These are phyloP conservation scores for Elsinoe batatas DNA, from an alignment of 2,329 filamentous ascomycete genomes.

Conservation along the genomic window DNA sequence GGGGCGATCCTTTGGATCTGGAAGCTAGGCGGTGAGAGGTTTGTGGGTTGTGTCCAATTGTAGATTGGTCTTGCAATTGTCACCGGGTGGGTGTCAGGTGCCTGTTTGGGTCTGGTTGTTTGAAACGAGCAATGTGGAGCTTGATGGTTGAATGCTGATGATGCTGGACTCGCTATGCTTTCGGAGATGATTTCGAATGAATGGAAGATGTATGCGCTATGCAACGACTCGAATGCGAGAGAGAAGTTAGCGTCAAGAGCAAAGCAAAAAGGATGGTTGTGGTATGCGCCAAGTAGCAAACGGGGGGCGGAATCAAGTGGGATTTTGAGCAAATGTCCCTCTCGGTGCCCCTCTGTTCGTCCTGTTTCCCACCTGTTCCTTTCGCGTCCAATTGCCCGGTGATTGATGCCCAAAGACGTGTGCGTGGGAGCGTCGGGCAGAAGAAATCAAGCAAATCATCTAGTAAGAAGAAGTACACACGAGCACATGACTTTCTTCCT, in stretches of 20 bases:
- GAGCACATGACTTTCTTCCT: neutral
- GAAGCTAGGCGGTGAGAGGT: neutral
- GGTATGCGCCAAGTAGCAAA: neutral
- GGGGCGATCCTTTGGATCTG: neutral
- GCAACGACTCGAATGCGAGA: neutral
- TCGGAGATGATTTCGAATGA: neutral
- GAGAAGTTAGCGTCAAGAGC: neutral
- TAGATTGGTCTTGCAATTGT: neutral
- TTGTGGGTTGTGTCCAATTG: neutral
- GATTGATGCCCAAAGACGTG: neutral
- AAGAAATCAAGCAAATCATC: neutral
- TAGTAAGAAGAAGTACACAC: neutral
- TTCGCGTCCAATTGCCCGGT: constrained; percentile 4
- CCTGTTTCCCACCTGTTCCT: neutral
- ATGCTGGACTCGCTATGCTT: neutral
- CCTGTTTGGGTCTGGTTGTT: constrained; percentile 7
- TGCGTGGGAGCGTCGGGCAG: neutral
- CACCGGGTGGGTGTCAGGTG: no score
- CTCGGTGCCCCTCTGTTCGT: neutral
- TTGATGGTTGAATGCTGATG: neutral
- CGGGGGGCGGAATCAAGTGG: neutral
- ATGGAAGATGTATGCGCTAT: neutral
- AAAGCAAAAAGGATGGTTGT: neutral
- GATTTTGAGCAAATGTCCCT: constrained; percentile 1
- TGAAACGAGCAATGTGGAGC: neutral